These are phyloP conservation scores for Panellus pusillus DNA, from an alignment of 768 basidiomycete genomes.

Conservation along the genomic window DNA sequence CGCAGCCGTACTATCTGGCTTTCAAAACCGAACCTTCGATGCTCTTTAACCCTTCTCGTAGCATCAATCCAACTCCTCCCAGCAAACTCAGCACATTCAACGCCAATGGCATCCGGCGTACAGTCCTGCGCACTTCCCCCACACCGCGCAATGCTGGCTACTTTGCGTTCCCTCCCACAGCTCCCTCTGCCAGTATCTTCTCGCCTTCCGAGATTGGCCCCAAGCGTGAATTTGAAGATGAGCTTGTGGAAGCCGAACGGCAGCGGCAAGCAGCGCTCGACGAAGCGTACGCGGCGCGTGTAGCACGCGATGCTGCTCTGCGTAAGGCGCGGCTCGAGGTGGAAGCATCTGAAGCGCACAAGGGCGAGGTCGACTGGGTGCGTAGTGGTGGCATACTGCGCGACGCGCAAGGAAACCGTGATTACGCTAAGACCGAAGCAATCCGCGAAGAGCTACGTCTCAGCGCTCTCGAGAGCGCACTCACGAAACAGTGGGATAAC, in stretches of 20 bases:
- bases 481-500: constrained; percentile 45
- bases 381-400: constrained; percentile 56
- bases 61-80: constrained; percentile 12
- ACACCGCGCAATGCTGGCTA: constrained; percentile 14
- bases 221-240: constrained; percentile 7
- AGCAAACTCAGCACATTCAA: constrained; percentile 1
- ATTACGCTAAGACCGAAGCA: constrained; percentile 48
- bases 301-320: constrained; percentile 9
- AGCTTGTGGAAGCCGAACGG: constrained; percentile 9
- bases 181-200: neutral
- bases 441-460: constrained; percentile 48
- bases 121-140: neutral
- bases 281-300: constrained; percentile 18
- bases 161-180: constrained; percentile 16
- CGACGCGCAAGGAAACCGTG: constrained; percentile 48
- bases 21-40: neutral
- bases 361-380: constrained; percentile 61
- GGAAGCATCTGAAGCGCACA: constrained; percentile 43
- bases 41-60: constrained; percentile 8
- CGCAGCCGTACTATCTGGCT: too few relatives aligned
- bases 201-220: neutral
- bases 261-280: constrained; percentile 12
- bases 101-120: neutral
- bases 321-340: constrained; percentile 25
- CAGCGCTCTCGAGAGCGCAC: constrained; percentile 41